These are phyloP conservation scores for Phanerochaete carnosa DNA, from an alignment of 768 basidiomycete genomes.

Conservation along the genomic window DNA sequence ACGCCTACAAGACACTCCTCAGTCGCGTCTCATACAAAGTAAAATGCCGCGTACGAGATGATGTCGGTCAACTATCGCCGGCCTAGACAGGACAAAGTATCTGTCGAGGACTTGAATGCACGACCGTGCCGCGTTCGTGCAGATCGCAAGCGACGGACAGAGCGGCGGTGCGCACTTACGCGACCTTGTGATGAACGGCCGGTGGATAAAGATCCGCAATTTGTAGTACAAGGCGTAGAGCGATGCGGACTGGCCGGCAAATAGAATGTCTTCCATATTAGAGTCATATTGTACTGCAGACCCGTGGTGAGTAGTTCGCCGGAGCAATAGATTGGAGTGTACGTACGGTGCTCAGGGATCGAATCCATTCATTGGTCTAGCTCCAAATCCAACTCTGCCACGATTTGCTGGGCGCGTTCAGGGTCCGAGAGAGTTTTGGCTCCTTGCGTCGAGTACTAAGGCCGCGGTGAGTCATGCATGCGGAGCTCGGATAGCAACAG, in stretches of 20 bases:
- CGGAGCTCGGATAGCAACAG: not conserved
- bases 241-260: constrained; percentile 33
- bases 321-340: not conserved
- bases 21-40: not conserved
- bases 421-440: constrained; percentile 31
- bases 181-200: constrained; percentile 72
- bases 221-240: constrained; percentile 43
- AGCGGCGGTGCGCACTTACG: constrained; percentile 44
- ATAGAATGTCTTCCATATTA: constrained; percentile 11
- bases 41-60: not conserved
- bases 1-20: not conserved
- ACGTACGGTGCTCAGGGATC: constrained; percentile 51
- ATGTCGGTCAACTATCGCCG: not conserved
- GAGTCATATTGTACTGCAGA: constrained; percentile 23
- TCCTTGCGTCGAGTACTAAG: constrained; percentile 45
- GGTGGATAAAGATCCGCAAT: constrained; percentile 64
- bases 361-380: constrained; percentile 59
- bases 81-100: constrained; percentile 21
- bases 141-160: constrained; percentile 49
- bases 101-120: constrained; percentile 40
- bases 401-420: constrained; percentile 46
- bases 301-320: not conserved
- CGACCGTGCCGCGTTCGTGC: constrained; percentile 45
- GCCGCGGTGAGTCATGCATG: not conserved
- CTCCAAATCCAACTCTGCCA: constrained; percentile 60